Evolutionary conservation across 495 filamentous ascomycete genomes (phyloP), one percentile per base, ranked within the genome.

Genomic region (Podospora comata): DNA sequence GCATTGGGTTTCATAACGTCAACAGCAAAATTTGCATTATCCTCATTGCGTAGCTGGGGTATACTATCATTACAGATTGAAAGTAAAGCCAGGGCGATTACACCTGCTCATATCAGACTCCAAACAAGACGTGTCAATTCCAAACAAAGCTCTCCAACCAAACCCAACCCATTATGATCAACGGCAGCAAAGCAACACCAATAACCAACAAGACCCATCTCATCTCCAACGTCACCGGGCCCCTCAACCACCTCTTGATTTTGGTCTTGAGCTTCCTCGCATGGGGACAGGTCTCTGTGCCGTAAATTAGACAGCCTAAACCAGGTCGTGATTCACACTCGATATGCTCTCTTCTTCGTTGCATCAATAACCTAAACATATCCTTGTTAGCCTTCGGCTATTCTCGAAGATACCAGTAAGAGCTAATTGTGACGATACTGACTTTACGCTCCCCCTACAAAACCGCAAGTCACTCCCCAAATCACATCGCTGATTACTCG

Each of bases 291-390:
- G 68, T 75, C 9, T 65, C 70, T 2, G 83, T 86, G 7, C 83
- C 84, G 44, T 82, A 84, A 11, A 86, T 77, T 23, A 86, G 72
- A 68, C 85, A 86, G 1, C 84, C 85, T 20, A 85, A 71, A 4
- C 83, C 85, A 9, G 80, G 81, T 28, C 81, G 78, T 3, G 79
- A 81, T 67, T 86, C 84, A 68, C 84, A 86, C 72, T 85, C 85
- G 4, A 80, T 71, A 65, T 86, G 85, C 67, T 85, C 81, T 65
- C 85, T 75, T 56, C 84, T 73, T 20, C 84, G 77, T 64, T 82
- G 80, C 84, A 86, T 86, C 16, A 86, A 72, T 3, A 86, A 67
- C 23, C 85, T 85, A 13, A 48, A 48, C 1, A 11, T 3, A 48
- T 48, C 6, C 13, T 48, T 11, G 39, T 32, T 32, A 7, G 30